Conservation (phyloP, 1,139 yeast genomes). For the Blastobotrys persicus region DNA sequence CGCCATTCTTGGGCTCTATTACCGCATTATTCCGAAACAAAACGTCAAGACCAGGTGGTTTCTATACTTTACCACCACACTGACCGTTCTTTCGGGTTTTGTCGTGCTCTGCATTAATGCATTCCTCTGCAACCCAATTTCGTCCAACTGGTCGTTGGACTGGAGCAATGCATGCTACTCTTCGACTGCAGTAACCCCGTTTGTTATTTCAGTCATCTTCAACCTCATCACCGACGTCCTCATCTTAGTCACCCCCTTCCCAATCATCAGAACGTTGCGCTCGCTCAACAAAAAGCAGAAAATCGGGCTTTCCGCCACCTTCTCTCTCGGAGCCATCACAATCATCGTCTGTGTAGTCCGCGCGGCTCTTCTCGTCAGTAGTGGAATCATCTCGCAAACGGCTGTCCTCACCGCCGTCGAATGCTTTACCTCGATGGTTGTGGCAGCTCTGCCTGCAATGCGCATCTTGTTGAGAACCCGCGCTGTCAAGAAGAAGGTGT, state of each 20-base stretch:
- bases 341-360: slow-evolving; percentile 31
- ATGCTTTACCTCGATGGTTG: slow-evolving; percentile 33
- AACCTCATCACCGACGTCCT: slow-evolving; percentile 31
- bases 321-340: slow-evolving; percentile 33
- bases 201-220: slow-evolving; percentile 29
- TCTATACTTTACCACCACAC: slow-evolving; percentile 24
- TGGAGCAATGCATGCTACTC: slow-evolving; percentile 29
- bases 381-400: slow-evolving; percentile 27
- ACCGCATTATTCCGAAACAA: slow-evolving; percentile 30
- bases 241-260: slow-evolving; percentile 34
- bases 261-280: slow-evolving; percentile 28
- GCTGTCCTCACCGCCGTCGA: slow-evolving; percentile 35
- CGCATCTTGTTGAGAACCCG: slow-evolving; percentile 26
- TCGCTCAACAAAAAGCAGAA: slow-evolving; percentile 27
- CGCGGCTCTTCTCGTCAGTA: slow-evolving; percentile 26
- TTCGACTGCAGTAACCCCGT: slow-evolving; percentile 32
- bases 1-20: slow-evolving; percentile 33
- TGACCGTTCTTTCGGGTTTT: slow-evolving; percentile 22
- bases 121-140: slow-evolving; percentile 33
- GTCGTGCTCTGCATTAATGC: slow-evolving; percentile 28
- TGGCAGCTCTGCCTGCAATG: slow-evolving; percentile 34
- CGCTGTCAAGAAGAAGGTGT: slow-evolving; percentile 12
- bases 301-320: slow-evolving; percentile 31
- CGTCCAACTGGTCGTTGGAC: slow-evolving; percentile 32
- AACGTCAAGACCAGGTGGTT: slow-evolving; percentile 27